These are phyloP conservation scores for Metschnikowia cerradonensis DNA, from an alignment of 805 yeast genomes.

Conservation along the genomic window DNA sequence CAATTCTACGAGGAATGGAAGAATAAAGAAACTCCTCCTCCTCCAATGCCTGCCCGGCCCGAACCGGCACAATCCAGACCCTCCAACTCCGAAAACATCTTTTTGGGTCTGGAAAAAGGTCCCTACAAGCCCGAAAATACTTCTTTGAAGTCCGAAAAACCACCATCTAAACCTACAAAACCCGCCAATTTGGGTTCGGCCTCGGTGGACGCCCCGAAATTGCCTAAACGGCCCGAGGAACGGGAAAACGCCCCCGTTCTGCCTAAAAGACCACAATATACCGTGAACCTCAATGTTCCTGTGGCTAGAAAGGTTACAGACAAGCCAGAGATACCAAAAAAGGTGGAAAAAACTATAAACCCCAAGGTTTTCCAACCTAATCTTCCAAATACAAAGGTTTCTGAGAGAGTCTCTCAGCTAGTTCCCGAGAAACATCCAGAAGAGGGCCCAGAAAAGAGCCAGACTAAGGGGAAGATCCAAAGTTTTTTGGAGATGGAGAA, in stretches of 20 bases:
- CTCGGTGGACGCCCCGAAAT: neutral
- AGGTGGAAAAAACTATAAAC: neutral
- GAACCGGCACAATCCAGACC: neutral
- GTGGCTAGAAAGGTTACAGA: neutral
- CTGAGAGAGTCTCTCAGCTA: too few relatives aligned
- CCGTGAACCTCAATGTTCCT: neutral
- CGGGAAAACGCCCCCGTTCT: conserved; percentile 7
- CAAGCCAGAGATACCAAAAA: neutral
- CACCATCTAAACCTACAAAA: neutral
- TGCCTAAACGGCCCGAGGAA: neutral
- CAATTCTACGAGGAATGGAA: conserved; percentile 7
- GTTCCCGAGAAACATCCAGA: too few relatives aligned
- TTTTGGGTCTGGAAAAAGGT: too few relatives aligned
- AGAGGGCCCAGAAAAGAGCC: too few relatives aligned
- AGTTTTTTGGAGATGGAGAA: conserved; percentile 6
- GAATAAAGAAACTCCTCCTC: conserved; percentile 15
- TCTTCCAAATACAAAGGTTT: too few relatives aligned
- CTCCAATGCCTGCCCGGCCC: conserved; percentile 13
- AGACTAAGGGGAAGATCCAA: neutral
- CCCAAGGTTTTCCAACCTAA: too few relatives aligned
- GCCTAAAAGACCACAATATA: conserved; percentile 8
- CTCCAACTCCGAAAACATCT: too few relatives aligned
- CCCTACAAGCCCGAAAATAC: too few relatives aligned
- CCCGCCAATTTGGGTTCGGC: neutral
- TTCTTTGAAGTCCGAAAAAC: neutral